phyloP scores from a whole-genome alignment of 164 flowering plant species.

The Stephania cephalantha region DNA sequence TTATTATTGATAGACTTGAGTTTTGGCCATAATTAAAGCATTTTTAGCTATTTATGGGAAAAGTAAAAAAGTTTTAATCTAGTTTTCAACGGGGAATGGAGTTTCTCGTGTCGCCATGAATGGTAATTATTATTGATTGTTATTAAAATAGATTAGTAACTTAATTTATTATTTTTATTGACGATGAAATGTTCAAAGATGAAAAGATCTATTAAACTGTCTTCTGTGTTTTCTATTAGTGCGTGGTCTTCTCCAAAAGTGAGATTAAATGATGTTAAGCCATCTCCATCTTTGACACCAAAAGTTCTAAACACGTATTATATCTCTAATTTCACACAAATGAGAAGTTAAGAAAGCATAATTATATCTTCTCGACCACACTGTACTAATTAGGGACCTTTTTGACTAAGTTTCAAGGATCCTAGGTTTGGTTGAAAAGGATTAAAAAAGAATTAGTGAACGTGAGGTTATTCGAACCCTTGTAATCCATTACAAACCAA shows the following conservation, averaged over 20 bases:
- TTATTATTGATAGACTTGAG: too few species aligned
- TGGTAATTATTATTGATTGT: neutral
- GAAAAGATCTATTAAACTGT: too few species aligned
- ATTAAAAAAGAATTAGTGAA: neutral
- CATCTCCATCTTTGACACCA: neutral
- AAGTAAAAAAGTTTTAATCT: neutral
- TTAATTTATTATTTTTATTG: neutral
- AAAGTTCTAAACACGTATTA: neutral
- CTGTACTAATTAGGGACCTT: neutral
- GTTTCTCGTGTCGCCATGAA: neutral
- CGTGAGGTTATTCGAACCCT: too few species aligned
- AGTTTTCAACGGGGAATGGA: neutral
- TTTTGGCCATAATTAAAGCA: too few species aligned
- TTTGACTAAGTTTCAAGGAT: neutral
- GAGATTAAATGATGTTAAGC: neutral
- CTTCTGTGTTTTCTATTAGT: neutral
- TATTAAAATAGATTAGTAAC: neutral
- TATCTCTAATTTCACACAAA: neutral
- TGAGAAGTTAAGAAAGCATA: neutral
- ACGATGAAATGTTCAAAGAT: too few species aligned
- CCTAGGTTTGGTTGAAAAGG: neutral
- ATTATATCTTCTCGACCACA: neutral
- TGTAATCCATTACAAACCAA: too few species aligned
- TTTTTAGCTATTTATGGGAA: neutral
- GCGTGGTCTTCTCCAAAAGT: neutral